Conservation (phyloP, 768 basidiomycete species). For the Hysterangium stoloniferum region DNA sequence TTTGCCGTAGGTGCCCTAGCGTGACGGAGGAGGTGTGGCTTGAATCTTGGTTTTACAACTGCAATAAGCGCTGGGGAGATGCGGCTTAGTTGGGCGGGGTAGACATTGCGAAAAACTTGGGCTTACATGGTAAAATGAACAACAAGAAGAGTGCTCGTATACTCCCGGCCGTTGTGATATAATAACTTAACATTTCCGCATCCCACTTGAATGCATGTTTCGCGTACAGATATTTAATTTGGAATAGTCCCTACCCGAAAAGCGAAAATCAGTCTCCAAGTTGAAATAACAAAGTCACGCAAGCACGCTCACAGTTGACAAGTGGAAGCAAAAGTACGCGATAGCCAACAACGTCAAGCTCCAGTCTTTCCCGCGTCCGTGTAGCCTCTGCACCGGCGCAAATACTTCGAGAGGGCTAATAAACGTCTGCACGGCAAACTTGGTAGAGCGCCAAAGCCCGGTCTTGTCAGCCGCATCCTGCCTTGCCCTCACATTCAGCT, state of each 20-base stretch:
- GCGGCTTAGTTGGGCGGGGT: constrained; percentile 27
- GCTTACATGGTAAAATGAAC: constrained; percentile 59
- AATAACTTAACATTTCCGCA: constrained; percentile 40
- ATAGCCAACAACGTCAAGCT: constrained; percentile 64
- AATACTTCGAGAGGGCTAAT: constrained; percentile 65
- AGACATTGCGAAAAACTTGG: background rate
- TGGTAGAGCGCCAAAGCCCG: constrained; percentile 25
- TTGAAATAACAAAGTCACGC: background rate
- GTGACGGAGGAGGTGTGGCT: too few relatives aligned
- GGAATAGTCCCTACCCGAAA: constrained; percentile 49
- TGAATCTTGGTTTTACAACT: constrained; percentile 59
- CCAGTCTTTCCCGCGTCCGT: constrained; percentile 50
- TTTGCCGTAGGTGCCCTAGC: background rate
- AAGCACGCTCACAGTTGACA: constrained; percentile 47
- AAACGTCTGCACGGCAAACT: constrained; percentile 31
- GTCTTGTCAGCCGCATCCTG: constrained; percentile 19
- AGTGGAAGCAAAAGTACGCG: constrained; percentile 53
- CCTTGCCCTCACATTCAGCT: constrained; percentile 13
- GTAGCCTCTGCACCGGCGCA: constrained; percentile 39
- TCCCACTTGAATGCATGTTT: constrained; percentile 66
- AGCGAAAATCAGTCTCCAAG: background rate
- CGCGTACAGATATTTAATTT: constrained; percentile 72
- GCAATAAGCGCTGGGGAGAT: constrained; percentile 44
- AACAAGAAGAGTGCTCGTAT: constrained; percentile 59
- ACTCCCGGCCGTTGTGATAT: constrained; percentile 32